Base-by-base conservation (phyloP, 306 rosid species). In the Acmispon strigosus region DNA sequence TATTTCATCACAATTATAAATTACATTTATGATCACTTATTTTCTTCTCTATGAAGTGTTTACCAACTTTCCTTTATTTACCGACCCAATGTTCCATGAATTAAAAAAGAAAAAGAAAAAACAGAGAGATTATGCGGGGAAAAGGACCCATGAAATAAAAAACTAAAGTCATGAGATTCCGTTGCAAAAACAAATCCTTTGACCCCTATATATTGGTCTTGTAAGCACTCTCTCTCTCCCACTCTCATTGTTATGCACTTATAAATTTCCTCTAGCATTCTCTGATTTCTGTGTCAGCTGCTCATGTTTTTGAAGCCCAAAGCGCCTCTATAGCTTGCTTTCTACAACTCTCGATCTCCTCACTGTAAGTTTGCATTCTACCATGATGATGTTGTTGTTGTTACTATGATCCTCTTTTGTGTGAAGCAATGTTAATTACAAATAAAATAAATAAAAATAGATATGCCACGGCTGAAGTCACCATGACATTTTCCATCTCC, bases 341-440 rank as follows among this genome's bases (percentile, higher is more conserved):
- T 59, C 58, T 59, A n/a, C 76, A 7, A 29, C 50, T 27, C 39
- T 52, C 52, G 7, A 45, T 27, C 34, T 45, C 42, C 32, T 73
- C 53, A 14, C n/a, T 15, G 78, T 74, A 27, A 74, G 72, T 63
- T 61, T 17, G 2, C 50, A 37, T 55, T 57, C 44, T 19, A 49
- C 32, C 42, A 59, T 62, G 2, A 10, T 62, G 1, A 10, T 44
- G 20, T 16, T 2, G 19, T 29, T 42, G 3, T 27, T n/a, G n/a
- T n/a, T n/a, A n/a, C n/a, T n/a, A n/a, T n/a, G n/a, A n/a, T 16
- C 29, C 48, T 14, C 13, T 32, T 29, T 48, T 16, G 44, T 10
- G 15, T 65, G 56, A 66, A 47, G 8, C 14, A 68, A 13, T 34
- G 0, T 12, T 11, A 52, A 17, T n/a, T 2, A 66, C 3, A 11